Percentiles rank a stretch among this genome's conserved stretches.
Evolutionary conservation across 257 asterid genomes (phyloP).

Genomic region (Paraleonurus japonicus): DNA sequence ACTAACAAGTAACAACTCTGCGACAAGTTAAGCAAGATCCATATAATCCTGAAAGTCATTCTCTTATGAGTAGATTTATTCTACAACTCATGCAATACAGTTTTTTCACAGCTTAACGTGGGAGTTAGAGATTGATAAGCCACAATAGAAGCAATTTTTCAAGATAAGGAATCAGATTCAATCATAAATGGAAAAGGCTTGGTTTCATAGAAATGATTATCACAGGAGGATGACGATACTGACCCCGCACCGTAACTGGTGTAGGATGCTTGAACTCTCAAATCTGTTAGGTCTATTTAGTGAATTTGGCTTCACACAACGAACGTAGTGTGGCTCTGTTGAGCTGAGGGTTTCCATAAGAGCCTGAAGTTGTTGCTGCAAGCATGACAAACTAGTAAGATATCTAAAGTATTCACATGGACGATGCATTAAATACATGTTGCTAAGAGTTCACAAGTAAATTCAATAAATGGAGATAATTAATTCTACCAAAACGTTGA

Average conservation of each 20-base stretch:
- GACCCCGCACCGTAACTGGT: conserved; percentile 99
- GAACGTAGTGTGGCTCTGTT: conserved; percentile 94
- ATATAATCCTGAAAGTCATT: conserved; percentile 3
- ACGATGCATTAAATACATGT: not conserved
- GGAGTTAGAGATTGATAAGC: not conserved
- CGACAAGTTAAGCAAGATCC: conserved; percentile 2
- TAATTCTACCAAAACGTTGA: conserved; percentile 16
- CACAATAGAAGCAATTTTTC: conserved; percentile 15
- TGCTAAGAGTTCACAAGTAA: conserved; percentile 7
- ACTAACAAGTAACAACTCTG: conserved; percentile 12
- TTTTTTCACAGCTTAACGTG: conserved; percentile 1
- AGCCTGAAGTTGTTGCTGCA: conserved; percentile 98
- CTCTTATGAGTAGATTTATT: not conserved
- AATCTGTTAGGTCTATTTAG: conserved; percentile 82
- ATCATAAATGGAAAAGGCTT: conserved; percentile 2
- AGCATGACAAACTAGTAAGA: conserved; percentile 27
- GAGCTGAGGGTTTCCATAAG: conserved; percentile 98
- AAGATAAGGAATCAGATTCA: conserved; percentile 18
- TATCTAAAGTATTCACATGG: not conserved
- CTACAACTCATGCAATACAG: conserved; percentile 12
- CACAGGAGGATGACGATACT: conserved; percentile 34
- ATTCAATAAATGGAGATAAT: conserved; percentile 5
- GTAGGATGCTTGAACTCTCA: conserved; percentile 87
- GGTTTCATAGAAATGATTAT: conserved; percentile 12
- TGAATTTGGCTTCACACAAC: conserved; percentile 99